These are phyloP conservation scores for Cymbopogon flexuosus DNA, from an alignment of 202 grass and related monocot genomes.

Conservation along the genomic window DNA sequence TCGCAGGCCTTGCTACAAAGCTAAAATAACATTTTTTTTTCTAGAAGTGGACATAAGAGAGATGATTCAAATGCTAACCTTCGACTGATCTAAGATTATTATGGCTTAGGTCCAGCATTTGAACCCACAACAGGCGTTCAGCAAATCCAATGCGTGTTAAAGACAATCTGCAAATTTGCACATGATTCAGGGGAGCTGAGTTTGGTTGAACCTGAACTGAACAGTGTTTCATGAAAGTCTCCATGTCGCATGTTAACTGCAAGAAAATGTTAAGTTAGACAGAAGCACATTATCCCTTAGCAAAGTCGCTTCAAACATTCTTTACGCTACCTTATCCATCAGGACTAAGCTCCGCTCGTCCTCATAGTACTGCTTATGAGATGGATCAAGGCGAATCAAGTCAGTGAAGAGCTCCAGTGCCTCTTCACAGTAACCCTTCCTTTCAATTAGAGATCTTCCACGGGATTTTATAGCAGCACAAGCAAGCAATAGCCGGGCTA, in stretches of 20 bases:
- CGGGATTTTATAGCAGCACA: conserved; percentile 54
- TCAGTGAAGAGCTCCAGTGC: conserved; percentile 56
- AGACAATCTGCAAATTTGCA: conserved; percentile 51
- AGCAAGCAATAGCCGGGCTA: conserved; percentile 67
- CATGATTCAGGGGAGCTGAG: conserved; percentile 37
- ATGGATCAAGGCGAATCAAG: conserved; percentile 67
- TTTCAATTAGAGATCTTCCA: conserved; percentile 45
- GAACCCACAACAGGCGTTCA: conserved; percentile 77
- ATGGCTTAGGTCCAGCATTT: conserved; percentile 84
- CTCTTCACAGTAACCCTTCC: conserved; percentile 65
- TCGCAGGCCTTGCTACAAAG: background rate
- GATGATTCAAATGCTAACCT: conserved; percentile 48
- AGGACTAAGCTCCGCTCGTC: conserved; percentile 71
- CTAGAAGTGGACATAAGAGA: conserved; percentile 9
- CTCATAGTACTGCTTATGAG: conserved; percentile 74
- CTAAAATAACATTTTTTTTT: background rate
- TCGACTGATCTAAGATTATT: conserved; percentile 68
- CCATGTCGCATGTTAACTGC: conserved; percentile 64
- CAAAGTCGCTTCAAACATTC: conserved; percentile 7
- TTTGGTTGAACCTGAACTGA: conserved; percentile 42
- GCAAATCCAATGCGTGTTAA: conserved; percentile 59
- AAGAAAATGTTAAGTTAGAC: conserved; percentile 23
- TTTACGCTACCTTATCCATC: conserved; percentile 75
- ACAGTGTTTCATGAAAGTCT: conserved; percentile 55
- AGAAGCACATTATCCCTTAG: background rate